Conservation (phyloP, 2,329 filamentous ascomycete genomes). For the Fonsecaea multimorphosa region DNA sequence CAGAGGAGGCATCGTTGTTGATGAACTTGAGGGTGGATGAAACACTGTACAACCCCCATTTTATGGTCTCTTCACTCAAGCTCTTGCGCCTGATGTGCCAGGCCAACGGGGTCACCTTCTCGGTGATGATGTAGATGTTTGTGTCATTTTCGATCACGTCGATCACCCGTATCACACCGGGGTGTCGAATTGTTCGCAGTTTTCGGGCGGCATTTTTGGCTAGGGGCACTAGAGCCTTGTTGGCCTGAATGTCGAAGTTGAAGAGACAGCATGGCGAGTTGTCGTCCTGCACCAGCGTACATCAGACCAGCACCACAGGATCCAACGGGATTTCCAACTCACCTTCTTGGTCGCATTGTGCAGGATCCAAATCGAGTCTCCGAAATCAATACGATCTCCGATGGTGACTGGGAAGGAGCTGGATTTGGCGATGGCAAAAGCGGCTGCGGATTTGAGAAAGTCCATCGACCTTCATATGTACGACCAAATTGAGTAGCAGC, state of each 20-base stretch:
- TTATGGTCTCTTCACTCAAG: conserved; percentile 86
- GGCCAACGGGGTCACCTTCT: conserved; percentile 81
- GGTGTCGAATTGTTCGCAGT: conserved; percentile 88
- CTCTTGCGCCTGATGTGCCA: conserved; percentile 92
- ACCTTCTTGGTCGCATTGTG: conserved; percentile 93
- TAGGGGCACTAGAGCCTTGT: conserved; percentile 80
- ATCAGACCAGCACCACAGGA: background rate
- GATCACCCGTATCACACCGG: conserved; percentile 89
- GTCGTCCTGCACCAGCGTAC: conserved; percentile 72
- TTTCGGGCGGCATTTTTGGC: conserved; percentile 95
- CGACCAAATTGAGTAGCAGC: conserved; percentile 3
- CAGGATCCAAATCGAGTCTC: conserved; percentile 94
- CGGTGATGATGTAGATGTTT: conserved; percentile 95
- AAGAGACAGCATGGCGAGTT: conserved; percentile 95
- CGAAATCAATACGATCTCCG: conserved; percentile 88
- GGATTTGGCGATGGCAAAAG: conserved; percentile 93
- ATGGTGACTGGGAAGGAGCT: conserved; percentile 92
- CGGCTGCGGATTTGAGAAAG: conserved; percentile 96
- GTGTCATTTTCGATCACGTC: conserved; percentile 97
- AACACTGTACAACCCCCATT: conserved; percentile 91
- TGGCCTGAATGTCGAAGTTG: conserved; percentile 85
- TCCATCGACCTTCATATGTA: conserved; percentile 72
- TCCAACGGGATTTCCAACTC: conserved; percentile 43
- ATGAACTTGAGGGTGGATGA: conserved; percentile 95
- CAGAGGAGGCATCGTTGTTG: conserved; percentile 88